Percentiles rank a stretch among this genome's conserved stretches.
Evolutionary conservation across 805 yeast species (phyloP).

Genomic region (Lipomyces spencermartinsiae): DNA sequence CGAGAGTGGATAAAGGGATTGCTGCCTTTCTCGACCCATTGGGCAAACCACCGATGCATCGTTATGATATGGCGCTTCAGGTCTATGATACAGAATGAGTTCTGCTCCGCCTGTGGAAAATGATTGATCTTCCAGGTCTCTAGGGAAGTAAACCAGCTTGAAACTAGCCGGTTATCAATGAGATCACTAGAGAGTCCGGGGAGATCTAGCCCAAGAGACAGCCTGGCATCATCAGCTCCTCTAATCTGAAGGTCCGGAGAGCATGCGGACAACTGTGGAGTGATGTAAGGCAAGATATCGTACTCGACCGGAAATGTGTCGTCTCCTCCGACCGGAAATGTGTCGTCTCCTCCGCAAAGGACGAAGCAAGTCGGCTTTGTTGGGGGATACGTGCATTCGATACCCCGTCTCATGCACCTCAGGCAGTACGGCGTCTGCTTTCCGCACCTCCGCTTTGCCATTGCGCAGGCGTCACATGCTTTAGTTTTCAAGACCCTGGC

Average conservation of each 20-base stretch:
- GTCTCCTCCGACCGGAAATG: too few species aligned
- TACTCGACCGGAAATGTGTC: slow-evolving; percentile 4
- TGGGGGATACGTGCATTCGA: slow-evolving; percentile 6
- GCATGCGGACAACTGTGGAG: slow-evolving; percentile 4
- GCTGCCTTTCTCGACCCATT: slow-evolving; percentile 6
- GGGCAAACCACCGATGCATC: not conserved
- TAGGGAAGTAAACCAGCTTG: slow-evolving; percentile 5
- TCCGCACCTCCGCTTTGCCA: slow-evolving; percentile 8
- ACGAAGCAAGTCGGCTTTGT: slow-evolving; percentile 4
- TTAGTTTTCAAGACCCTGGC: slow-evolving; percentile 3
- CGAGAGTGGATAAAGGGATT: slow-evolving; percentile 6
- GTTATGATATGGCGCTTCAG: slow-evolving; percentile 1
- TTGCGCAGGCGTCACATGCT: slow-evolving; percentile 1
- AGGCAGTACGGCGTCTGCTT: slow-evolving; percentile 8
- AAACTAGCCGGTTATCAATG: slow-evolving; percentile 1
- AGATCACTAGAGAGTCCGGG: not conserved
- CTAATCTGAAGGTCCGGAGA: slow-evolving; percentile 2
- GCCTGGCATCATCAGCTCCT: not conserved
- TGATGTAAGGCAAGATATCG: not conserved
- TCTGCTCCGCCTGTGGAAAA: not conserved
- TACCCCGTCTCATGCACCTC: slow-evolving; percentile 1
- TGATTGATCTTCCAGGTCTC: not conserved
- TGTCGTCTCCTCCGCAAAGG: slow-evolving; percentile 10
- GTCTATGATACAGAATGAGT: slow-evolving; percentile 1
- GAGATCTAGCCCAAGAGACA: slow-evolving; percentile 1